Percentiles rank a stretch among this genome's conserved stretches.
These are phyloP conservation scores for Triglochin maritima DNA, from an alignment of 106 monocot species.

Conservation along the genomic window DNA sequence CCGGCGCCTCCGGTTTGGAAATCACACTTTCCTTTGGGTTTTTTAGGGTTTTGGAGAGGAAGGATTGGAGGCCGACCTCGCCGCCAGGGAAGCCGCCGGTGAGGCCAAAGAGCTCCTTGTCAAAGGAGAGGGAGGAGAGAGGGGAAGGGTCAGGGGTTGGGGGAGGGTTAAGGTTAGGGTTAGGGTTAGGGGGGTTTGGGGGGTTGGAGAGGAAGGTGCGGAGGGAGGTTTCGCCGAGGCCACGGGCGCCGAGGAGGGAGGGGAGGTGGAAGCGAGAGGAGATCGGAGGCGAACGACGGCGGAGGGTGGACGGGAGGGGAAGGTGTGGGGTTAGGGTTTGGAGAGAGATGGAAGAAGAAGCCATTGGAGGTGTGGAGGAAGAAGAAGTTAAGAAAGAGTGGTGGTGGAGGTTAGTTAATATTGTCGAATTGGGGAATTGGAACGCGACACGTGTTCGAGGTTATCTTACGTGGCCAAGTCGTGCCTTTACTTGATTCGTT, in stretches of 20 bases:
- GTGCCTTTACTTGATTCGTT: too few relatives aligned
- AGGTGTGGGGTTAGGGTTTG: slow-evolving; percentile 1
- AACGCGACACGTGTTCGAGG: background rate
- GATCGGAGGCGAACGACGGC: background rate
- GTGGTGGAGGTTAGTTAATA: background rate
- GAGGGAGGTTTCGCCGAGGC: slow-evolving; percentile 68
- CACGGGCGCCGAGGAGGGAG: slow-evolving; percentile 73
- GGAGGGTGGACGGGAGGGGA: too few relatives aligned
- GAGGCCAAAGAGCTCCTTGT: slow-evolving; percentile 84
- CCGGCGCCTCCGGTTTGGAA: slow-evolving; percentile 42
- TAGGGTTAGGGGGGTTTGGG: background rate
- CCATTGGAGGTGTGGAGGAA: background rate
- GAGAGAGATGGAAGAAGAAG: background rate
- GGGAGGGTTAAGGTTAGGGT: background rate
- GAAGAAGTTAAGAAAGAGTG: background rate
- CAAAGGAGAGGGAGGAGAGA: slow-evolving; percentile 29
- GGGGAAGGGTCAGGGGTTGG: slow-evolving; percentile 2
- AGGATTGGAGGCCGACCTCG: slow-evolving; percentile 55
- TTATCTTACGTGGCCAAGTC: too few relatives aligned
- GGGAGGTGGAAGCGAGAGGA: slow-evolving; percentile 29
- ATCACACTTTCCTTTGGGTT: slow-evolving; percentile 13
- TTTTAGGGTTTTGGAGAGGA: slow-evolving; percentile 66
- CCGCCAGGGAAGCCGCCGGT: slow-evolving; percentile 98
- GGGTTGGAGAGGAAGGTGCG: slow-evolving; percentile 18
- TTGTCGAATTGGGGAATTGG: background rate